Evolutionary conservation across 176 grass and related monocot species (phyloP).

Genomic region (Musa beccarii): DNA sequence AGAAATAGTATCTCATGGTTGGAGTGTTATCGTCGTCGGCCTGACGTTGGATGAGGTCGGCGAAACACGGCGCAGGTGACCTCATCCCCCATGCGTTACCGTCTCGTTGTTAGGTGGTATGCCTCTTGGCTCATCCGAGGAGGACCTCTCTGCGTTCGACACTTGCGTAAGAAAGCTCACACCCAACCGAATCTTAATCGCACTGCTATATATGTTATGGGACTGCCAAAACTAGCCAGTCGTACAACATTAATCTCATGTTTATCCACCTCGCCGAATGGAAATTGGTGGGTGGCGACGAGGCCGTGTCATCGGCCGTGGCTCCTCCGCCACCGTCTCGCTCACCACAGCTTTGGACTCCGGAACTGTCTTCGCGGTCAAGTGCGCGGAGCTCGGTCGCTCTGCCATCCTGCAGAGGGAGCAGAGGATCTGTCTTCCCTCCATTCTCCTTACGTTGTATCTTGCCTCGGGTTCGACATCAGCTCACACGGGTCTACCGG

Average conservation of each 20-base stretch:
- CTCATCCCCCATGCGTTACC: too few relatives aligned
- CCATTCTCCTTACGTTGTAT: conserved; percentile 1
- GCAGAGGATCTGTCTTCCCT: conserved; percentile 4
- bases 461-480: conserved; percentile 12
- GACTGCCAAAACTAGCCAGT: too few relatives aligned
- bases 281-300: background rate
- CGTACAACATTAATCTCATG: background rate
- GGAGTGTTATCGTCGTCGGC: too few relatives aligned
- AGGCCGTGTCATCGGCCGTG: conserved; percentile 15
- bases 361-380: conserved; percentile 14
- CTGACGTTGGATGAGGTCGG: too few relatives aligned
- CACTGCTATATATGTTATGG: too few relatives aligned
- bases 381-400: conserved; percentile 13
- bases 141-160: too few relatives aligned
- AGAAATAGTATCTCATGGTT: too few relatives aligned
- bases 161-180: too few relatives aligned
- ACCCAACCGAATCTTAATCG: too few relatives aligned
- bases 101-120: too few relatives aligned
- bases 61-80: too few relatives aligned
- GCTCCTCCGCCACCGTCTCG: conserved; percentile 15
- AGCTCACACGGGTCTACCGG: background rate
- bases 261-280: background rate
- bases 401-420: conserved; percentile 3
- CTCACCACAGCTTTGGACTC: background rate
- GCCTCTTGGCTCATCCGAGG: too few relatives aligned